Evolutionary conservation across 1,284 basidiomycete species (phyloP).

Genomic region (Anthracocystis walkeri): DNA sequence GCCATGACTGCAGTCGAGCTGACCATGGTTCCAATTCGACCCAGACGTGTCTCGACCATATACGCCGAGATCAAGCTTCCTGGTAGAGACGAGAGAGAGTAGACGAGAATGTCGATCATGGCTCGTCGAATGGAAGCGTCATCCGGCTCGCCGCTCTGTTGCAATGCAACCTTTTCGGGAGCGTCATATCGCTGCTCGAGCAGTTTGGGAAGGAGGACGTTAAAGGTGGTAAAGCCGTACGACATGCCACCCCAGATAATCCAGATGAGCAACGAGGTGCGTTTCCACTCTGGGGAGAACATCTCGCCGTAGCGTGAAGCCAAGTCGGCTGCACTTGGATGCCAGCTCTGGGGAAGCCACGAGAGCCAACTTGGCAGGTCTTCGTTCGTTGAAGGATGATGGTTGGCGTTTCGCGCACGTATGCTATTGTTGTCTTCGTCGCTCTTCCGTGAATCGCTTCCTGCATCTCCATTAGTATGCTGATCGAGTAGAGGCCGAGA

Average conservation of each 20-base stretch:
- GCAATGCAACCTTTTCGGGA: neutral
- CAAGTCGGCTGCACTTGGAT: constrained; percentile 35
- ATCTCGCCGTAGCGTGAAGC: constrained; percentile 80
- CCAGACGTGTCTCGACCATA: constrained; percentile 83
- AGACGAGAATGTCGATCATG: constrained; percentile 57
- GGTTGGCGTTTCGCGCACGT: constrained; percentile 10
- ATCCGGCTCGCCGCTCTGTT: constrained; percentile 13
- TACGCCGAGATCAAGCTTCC: constrained; percentile 82
- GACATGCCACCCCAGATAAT: constrained; percentile 63
- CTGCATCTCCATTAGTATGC: neutral
- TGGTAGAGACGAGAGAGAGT: constrained; percentile 60
- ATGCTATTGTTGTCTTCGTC: constrained; percentile 7
- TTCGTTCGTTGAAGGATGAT: neutral
- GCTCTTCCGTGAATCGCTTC: constrained; percentile 10
- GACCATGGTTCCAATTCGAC: constrained; percentile 77
- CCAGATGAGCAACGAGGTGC: constrained; percentile 78
- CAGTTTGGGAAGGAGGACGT: constrained; percentile 91
- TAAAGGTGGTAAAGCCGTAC: constrained; percentile 92
- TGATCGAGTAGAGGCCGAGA: constrained; percentile 12
- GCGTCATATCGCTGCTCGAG: constrained; percentile 70
- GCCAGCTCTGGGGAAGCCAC: constrained; percentile 43
- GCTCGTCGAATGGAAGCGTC: constrained; percentile 38
- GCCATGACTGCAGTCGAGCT: constrained; percentile 53
- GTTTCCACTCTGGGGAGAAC: constrained; percentile 82
- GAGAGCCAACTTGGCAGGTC: constrained; percentile 32